phyloP scores from a whole-genome alignment of 495 filamentous ascomycete genomes.

The Annulohypoxylon nitens region DNA sequence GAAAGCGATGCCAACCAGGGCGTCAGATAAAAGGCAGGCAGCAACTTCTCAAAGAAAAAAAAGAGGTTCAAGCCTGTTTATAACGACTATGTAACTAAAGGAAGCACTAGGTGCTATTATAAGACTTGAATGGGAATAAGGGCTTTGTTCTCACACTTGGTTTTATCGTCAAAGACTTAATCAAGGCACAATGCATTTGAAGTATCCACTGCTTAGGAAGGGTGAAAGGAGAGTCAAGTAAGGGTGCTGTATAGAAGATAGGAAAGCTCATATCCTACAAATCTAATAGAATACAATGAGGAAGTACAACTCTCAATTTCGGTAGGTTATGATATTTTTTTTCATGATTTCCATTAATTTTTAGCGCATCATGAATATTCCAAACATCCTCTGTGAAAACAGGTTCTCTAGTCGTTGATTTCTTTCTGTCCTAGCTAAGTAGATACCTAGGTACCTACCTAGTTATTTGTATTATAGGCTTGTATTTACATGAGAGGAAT shows the following conservation, averaged over 20 bases:
- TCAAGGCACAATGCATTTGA: constrained; percentile 25
- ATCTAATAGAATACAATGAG: too few relatives aligned
- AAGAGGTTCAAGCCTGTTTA: not conserved
- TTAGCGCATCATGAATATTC: too few relatives aligned
- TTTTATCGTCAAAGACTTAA: not conserved
- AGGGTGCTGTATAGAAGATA: not conserved
- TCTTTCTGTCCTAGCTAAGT: too few relatives aligned
- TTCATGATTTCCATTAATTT: too few relatives aligned
- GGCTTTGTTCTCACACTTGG: constrained; percentile 1
- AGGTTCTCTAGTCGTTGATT: too few relatives aligned
- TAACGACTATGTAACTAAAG: not conserved
- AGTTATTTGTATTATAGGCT: not conserved
- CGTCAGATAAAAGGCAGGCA: not conserved
- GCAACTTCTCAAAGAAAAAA: not conserved
- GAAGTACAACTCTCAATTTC: too few relatives aligned
- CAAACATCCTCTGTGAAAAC: too few relatives aligned
- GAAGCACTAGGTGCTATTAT: not conserved
- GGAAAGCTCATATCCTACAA: too few relatives aligned
- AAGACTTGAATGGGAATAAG: not conserved
- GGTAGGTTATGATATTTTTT: too few relatives aligned
- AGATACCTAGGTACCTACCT: too few relatives aligned
- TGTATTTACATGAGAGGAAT: constrained; percentile 7
- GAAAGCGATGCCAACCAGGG: not conserved
- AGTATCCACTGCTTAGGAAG: not conserved
- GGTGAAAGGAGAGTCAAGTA: not conserved